phyloP scores from a whole-genome alignment of 108 stramenopile species.

The Chaetoceros tenuissimus region DNA sequence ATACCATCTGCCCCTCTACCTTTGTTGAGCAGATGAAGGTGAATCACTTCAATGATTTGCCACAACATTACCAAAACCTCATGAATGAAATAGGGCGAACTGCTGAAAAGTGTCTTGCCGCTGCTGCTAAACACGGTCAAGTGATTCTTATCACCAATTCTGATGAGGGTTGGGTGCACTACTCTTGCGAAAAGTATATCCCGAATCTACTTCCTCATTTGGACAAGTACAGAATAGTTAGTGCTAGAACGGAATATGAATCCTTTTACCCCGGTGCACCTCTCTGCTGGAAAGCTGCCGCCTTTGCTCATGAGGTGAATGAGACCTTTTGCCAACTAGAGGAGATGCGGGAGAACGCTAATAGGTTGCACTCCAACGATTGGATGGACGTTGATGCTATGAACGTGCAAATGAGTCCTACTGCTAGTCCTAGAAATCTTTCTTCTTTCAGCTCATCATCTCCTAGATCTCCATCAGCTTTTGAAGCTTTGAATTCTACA shows the following conservation, averaged over 20 bases:
- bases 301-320: conserved; percentile 89
- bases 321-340: conserved; percentile 59
- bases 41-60: conserved; percentile 54
- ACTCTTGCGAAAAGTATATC: conserved; percentile 71
- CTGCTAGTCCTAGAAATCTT: background rate
- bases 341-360: conserved; percentile 37
- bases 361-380: conserved; percentile 18
- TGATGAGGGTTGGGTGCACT: conserved; percentile 88
- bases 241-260: conserved; percentile 80
- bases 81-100: conserved; percentile 59
- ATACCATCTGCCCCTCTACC: conserved; percentile 84
- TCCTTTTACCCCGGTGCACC: conserved; percentile 82
- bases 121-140: conserved; percentile 70
- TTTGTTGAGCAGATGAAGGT: conserved; percentile 69
- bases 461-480: conserved; percentile 4
- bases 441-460: background rate
- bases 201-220: conserved; percentile 67
- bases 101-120: conserved; percentile 60
- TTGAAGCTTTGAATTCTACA: conserved; percentile 36
- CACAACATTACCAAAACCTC: conserved; percentile 61
- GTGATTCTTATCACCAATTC: conserved; percentile 89
- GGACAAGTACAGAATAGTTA: conserved; percentile 59
- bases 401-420: conserved; percentile 9
- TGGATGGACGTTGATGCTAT: conserved; percentile 33
- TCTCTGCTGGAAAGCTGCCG: conserved; percentile 90